A percentile compares a stretch with the other conserved stretches of the same genome.
phyloP scores from a whole-genome alignment of 2,329 filamentous ascomycete species.

The Penicillium glabrum region DNA sequence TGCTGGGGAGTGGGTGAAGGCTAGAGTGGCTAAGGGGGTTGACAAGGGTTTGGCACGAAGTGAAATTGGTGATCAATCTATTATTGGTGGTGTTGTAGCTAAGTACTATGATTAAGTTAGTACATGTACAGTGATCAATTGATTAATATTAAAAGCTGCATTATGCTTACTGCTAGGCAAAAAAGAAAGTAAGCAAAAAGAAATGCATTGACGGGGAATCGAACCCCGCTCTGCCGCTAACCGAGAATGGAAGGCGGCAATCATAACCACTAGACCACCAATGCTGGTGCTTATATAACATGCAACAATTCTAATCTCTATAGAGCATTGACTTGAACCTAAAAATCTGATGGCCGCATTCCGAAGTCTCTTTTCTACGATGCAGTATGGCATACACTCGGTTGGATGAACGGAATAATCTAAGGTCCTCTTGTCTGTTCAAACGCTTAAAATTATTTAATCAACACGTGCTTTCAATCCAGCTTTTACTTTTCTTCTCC shows the following conservation, averaged over 20 bases:
- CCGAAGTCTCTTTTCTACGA: no score
- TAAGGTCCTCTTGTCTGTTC: no score
- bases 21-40: slow-evolving; percentile 15
- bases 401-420: no score
- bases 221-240: background rate
- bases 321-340: no score
- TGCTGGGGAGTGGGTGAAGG: slow-evolving; percentile 22
- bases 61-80: slow-evolving; percentile 17
- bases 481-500: background rate
- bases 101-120: slow-evolving; percentile 15
- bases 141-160: no score
- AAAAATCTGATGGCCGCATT: no score
- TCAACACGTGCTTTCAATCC: background rate
- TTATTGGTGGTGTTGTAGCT: slow-evolving; percentile 16
- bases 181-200: background rate
- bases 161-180: no score
- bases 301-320: no score
- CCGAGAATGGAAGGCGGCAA: background rate
- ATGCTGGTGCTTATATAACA: background rate
- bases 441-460: background rate
- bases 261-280: background rate
- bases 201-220: background rate
- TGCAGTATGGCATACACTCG: no score
- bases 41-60: slow-evolving; percentile 5
- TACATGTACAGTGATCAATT: no score